phyloP scores from a whole-genome alignment of 2,329 filamentous ascomycete species.

The Ophiostoma perfectum region DNA sequence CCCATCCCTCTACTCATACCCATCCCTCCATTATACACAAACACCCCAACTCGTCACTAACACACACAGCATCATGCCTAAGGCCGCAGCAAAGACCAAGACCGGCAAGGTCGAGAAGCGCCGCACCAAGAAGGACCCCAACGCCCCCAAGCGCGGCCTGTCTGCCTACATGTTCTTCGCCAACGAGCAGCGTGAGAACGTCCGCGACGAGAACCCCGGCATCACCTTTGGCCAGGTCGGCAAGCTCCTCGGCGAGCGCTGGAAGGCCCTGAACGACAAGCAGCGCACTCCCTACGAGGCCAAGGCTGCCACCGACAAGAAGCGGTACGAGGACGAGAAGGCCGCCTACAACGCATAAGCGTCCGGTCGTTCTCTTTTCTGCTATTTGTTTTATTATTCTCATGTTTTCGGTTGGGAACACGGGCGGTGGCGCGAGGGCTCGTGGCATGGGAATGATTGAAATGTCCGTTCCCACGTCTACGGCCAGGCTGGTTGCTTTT shows the following conservation, averaged over 20 bases:
- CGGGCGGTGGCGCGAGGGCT: slow-evolving; percentile 26
- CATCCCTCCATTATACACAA: background rate
- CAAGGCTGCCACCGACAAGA: slow-evolving; percentile 96
- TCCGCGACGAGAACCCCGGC: slow-evolving; percentile 95
- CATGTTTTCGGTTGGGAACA: slow-evolving; percentile 24
- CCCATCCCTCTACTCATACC: background rate
- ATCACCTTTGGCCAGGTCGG: slow-evolving; percentile 97
- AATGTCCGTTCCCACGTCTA: slow-evolving; percentile 22
- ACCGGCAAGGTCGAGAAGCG: slow-evolving; percentile 51
- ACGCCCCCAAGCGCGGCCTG: slow-evolving; percentile 97
- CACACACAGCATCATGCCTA: slow-evolving; percentile 49
- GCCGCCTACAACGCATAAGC: slow-evolving; percentile 66
- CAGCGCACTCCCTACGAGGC: slow-evolving; percentile 91
- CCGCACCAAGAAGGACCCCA: slow-evolving; percentile 71
- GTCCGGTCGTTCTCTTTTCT: slow-evolving; percentile 12
- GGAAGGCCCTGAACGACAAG: slow-evolving; percentile 94
- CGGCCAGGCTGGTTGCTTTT: slow-evolving; percentile 23
- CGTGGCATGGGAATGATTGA: slow-evolving; percentile 27
- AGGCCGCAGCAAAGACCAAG: slow-evolving; percentile 52
- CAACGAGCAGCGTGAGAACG: slow-evolving; percentile 97
- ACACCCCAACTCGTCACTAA: background rate
- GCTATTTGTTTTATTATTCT: slow-evolving; percentile 22
- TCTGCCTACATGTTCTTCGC: slow-evolving; percentile 99
- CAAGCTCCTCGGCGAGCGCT: slow-evolving; percentile 96
- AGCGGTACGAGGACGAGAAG: slow-evolving; percentile 99